Evolutionary conservation across 768 basidiomycete genomes (phyloP).

Genomic region (Russula emetica): DNA sequence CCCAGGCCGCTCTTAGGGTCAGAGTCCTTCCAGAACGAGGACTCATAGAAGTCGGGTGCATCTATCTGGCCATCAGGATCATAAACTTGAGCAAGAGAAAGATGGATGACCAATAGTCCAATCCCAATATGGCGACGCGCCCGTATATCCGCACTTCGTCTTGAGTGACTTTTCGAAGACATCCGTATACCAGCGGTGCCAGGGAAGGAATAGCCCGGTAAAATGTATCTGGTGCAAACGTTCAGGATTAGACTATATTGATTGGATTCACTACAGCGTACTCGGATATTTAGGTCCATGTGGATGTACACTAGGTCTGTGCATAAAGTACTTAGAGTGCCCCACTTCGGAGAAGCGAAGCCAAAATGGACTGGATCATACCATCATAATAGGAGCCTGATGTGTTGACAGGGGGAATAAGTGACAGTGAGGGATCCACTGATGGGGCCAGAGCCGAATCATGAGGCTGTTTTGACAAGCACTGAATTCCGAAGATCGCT

Average conservation of each 20-base stretch:
- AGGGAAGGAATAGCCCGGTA: conserved; percentile 32
- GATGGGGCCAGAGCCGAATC: conserved; percentile 20
- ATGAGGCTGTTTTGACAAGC: conserved; percentile 19
- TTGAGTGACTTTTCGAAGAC: conserved; percentile 28
- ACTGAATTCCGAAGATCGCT: neutral
- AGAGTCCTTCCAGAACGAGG: conserved; percentile 28
- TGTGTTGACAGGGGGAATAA: conserved; percentile 22
- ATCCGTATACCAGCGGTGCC: conserved; percentile 32
- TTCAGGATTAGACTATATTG: neutral
- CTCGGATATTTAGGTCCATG: conserved; percentile 32
- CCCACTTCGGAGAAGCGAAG: neutral
- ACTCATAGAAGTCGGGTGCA: conserved; percentile 29
- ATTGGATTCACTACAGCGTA: neutral
- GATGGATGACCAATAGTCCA: conserved; percentile 29
- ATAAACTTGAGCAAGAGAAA: neutral
- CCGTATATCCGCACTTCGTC: conserved; percentile 29
- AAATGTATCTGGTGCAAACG: conserved; percentile 27
- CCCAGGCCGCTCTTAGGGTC: conserved; percentile 31
- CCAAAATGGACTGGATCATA: neutral
- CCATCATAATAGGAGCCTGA: conserved; percentile 28
- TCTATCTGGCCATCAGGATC: conserved; percentile 19
- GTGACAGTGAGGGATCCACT: conserved; percentile 15
- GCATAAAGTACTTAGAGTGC: neutral
- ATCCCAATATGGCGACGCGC: conserved; percentile 32
- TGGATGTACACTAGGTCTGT: conserved; percentile 31